Conservation (phyloP, 2,329 filamentous ascomycete genomes). For the Endoconidiophora polonica region DNA sequence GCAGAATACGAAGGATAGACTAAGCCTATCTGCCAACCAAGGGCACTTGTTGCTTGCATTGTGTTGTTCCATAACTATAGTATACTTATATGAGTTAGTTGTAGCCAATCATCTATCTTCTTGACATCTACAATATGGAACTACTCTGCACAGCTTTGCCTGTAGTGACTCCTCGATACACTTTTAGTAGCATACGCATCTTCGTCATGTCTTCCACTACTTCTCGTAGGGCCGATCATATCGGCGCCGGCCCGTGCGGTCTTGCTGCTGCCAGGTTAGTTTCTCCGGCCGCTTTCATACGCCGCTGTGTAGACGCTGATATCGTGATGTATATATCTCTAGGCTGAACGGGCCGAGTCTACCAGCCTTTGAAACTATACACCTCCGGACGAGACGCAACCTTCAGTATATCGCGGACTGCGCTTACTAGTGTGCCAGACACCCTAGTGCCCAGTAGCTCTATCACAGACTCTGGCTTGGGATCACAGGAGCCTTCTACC, state of each 20-base stretch:
- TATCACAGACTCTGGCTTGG: background rate
- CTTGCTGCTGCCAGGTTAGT: constrained; percentile 7
- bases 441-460: background rate
- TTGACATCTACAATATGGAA: too few species aligned
- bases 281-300: constrained; percentile 27
- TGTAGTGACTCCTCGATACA: too few species aligned
- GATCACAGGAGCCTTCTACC: background rate
- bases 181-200: too few species aligned
- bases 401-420: background rate
- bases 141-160: too few species aligned
- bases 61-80: too few species aligned
- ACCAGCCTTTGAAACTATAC: constrained; percentile 38
- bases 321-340: constrained; percentile 26
- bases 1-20: too few species aligned
- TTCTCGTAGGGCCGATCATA: constrained; percentile 38
- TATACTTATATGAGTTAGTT: too few species aligned
- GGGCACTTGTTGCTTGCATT: too few species aligned
- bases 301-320: constrained; percentile 28
- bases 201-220: too few species aligned
- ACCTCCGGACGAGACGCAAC: background rate
- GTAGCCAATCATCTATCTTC: too few species aligned
- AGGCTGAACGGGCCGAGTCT: constrained; percentile 39
- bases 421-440: background rate
- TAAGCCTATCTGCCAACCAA: too few species aligned
- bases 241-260: constrained; percentile 48